Evolutionary conservation across 805 yeast species (phyloP).

Genomic region (Candida michaelii): DNA sequence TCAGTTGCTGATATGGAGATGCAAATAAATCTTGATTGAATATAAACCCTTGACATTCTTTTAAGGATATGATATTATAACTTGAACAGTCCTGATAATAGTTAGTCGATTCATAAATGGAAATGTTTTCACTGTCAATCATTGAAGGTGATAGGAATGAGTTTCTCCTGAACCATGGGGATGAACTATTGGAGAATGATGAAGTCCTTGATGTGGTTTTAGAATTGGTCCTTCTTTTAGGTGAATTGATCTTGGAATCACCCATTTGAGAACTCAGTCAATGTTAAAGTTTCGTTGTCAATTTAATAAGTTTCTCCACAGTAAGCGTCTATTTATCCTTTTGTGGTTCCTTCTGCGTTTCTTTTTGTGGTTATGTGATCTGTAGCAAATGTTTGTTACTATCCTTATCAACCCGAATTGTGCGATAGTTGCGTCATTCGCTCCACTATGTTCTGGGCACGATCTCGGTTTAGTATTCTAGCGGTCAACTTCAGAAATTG

Average conservation of each 20-base stretch:
- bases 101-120: conserved; percentile 49
- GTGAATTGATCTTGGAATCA: conserved; percentile 6
- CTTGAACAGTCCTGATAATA: conserved; percentile 29
- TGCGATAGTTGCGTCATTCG: too few relatives aligned
- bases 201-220: conserved; percentile 11
- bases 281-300: too few relatives aligned
- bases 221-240: conserved; percentile 10
- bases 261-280: too few relatives aligned
- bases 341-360: too few relatives aligned
- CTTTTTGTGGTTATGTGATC: background rate
- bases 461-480: too few relatives aligned
- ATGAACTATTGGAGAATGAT: conserved; percentile 38
- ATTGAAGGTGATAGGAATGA: conserved; percentile 58
- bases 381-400: background rate
- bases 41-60: conserved; percentile 69
- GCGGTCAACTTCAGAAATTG: too few relatives aligned
- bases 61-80: conserved; percentile 44
- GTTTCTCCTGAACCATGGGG: conserved; percentile 56
- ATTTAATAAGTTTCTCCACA: too few relatives aligned
- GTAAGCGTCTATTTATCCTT: too few relatives aligned
- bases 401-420: conserved; percentile 1
- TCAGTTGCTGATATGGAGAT: conserved; percentile 61
- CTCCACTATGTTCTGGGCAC: too few relatives aligned
- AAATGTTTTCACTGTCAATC: conserved; percentile 55
- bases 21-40: conserved; percentile 82